phyloP scores from a whole-genome alignment of 2,329 filamentous ascomycete species.

The Paracamarosporium sp. region DNA sequence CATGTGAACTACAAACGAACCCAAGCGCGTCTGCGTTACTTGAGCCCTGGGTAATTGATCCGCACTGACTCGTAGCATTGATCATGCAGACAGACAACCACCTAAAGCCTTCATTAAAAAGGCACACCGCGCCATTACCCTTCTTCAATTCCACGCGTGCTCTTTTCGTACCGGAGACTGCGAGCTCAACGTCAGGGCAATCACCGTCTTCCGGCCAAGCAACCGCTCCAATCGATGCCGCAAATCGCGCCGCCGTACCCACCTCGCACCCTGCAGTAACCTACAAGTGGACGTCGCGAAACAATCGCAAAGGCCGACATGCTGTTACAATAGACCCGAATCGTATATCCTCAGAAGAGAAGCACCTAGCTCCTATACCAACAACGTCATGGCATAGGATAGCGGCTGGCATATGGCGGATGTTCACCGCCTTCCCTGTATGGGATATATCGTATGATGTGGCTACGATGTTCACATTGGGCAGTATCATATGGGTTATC shows the following conservation, averaged over 20 bases:
- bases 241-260: neutral
- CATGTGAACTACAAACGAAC: no score
- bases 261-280: slow-evolving; percentile 2
- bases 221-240: neutral
- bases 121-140: neutral
- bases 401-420: slow-evolving; percentile 46
- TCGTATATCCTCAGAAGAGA: slow-evolving; percentile 13
- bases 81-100: neutral
- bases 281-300: slow-evolving; percentile 50
- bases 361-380: slow-evolving; percentile 37
- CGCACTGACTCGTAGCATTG: neutral
- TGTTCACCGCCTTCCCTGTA: slow-evolving; percentile 57
- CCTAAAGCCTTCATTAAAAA: neutral
- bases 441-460: slow-evolving; percentile 66
- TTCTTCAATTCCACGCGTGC: slow-evolving; percentile 5
- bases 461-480: slow-evolving; percentile 61
- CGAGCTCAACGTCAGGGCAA: neutral
- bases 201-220: neutral
- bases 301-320: slow-evolving; percentile 54
- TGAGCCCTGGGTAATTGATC: neutral
- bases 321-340: slow-evolving; percentile 38
- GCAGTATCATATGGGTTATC: slow-evolving; percentile 52
- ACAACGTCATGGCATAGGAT: slow-evolving; percentile 44
- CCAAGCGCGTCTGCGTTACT: neutral
- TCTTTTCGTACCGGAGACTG: slow-evolving; percentile 6